Evolutionary conservation across 2,329 filamentous ascomycete genomes (phyloP).

Genomic region (Penicillium sp.): DNA sequence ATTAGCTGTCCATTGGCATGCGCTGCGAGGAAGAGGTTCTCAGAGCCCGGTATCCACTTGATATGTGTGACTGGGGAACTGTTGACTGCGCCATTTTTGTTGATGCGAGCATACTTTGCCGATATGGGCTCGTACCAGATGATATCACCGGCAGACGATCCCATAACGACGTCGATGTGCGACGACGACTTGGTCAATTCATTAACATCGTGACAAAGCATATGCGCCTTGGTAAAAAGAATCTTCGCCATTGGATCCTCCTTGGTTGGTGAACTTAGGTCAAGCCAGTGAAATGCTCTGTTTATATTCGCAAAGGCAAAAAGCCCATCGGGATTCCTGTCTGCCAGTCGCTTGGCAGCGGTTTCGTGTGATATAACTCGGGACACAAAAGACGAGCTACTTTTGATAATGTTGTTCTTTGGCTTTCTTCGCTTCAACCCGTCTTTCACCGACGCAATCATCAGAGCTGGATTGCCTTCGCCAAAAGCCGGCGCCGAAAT

Average conservation of each 20-base stretch:
- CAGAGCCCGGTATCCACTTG: slow-evolving; percentile 88
- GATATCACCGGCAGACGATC: slow-evolving; percentile 93
- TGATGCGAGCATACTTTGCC: slow-evolving; percentile 90
- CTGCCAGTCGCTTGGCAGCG: slow-evolving; percentile 71
- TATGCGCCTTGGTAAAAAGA: slow-evolving; percentile 93
- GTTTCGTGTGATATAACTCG: slow-evolving; percentile 86
- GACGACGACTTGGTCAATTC: slow-evolving; percentile 69
- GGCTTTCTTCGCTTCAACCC: slow-evolving; percentile 77
- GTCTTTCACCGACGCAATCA: slow-evolving; percentile 61
- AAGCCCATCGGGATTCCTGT: slow-evolving; percentile 71
- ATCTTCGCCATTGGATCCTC: slow-evolving; percentile 93
- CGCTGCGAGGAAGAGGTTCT: slow-evolving; percentile 85
- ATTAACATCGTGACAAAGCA: slow-evolving; percentile 91
- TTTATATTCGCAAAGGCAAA: slow-evolving; percentile 96
- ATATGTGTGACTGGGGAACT: slow-evolving; percentile 80
- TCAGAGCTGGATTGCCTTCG: slow-evolving; percentile 74
- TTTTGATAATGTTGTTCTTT: slow-evolving; percentile 98
- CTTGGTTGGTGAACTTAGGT: slow-evolving; percentile 67
- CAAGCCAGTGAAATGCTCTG: slow-evolving; percentile 92
- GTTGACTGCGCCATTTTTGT: slow-evolving; percentile 95
- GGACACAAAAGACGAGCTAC: slow-evolving; percentile 98
- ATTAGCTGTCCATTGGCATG: slow-evolving; percentile 88
- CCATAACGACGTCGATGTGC: slow-evolving; percentile 90
- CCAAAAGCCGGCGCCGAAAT: slow-evolving; percentile 66
- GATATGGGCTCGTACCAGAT: slow-evolving; percentile 98